A percentile compares a stretch with the other conserved stretches of the same genome.
phyloP scores from a whole-genome alignment of 2,329 filamentous ascomycete species.

The Trichoderma sp. region DNA sequence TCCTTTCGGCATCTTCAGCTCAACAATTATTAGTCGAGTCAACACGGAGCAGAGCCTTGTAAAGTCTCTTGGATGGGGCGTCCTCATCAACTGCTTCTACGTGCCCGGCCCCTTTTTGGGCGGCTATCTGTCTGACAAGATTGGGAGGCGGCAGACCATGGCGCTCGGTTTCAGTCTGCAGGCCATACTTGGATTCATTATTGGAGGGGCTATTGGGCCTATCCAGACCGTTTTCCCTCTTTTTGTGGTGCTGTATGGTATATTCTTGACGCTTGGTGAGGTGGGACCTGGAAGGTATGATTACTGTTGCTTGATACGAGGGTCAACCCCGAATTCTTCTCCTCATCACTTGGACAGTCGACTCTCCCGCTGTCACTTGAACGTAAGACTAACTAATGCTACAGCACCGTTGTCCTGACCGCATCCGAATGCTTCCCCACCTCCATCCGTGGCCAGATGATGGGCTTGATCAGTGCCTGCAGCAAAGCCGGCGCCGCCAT shows the following conservation, averaged over 20 bases:
- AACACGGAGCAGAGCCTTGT: conserved; percentile 47
- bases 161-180: conserved; percentile 52
- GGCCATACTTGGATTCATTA: conserved; percentile 52
- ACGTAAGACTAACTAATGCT: not conserved
- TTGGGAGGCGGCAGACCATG: conserved; percentile 56
- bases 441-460: conserved; percentile 53
- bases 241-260: conserved; percentile 56
- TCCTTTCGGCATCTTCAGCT: conserved; percentile 59
- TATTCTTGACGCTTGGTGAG: conserved; percentile 54
- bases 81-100: conserved; percentile 56
- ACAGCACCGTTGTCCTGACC: conserved; percentile 45
- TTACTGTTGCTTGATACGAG: not conserved
- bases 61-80: conserved; percentile 50
- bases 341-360: not conserved
- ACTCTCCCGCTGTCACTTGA: not conserved
- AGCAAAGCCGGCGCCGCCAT: conserved; percentile 56
- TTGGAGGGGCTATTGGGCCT: conserved; percentile 50
- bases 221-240: conserved; percentile 54
- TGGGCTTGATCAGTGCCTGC: conserved; percentile 52
- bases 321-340: not conserved
- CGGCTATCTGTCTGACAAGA: conserved; percentile 52
- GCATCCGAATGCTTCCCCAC: conserved; percentile 56
- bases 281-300: conserved; percentile 53
- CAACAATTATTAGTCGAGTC: conserved; percentile 53
- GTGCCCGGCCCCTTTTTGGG: conserved; percentile 53